Conservation (phyloP, 768 basidiomycete species). For the Rhodotorula kratochvilovae region DNA sequence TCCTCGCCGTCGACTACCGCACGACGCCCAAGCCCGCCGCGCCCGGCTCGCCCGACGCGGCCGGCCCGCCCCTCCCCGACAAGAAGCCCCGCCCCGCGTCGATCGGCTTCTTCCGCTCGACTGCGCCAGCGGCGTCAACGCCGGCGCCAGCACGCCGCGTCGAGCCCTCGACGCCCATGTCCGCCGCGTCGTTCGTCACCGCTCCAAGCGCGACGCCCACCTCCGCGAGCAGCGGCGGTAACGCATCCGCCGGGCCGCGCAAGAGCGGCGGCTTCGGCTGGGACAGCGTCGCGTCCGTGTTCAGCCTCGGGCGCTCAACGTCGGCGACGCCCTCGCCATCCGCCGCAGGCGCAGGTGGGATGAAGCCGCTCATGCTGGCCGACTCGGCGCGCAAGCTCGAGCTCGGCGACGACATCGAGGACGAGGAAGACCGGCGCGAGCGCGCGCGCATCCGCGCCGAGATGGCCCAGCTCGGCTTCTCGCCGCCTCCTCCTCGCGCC, state of each 20-base stretch:
- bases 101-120: conserved; percentile 18
- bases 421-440: conserved; percentile 60
- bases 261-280: conserved; percentile 13
- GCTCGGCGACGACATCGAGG: conserved; percentile 51
- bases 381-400: conserved; percentile 47
- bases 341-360: conserved; percentile 54
- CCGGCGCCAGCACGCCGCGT: not conserved
- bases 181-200: not conserved
- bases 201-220: conserved; percentile 6
- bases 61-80: not conserved
- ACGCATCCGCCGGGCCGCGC: conserved; percentile 11
- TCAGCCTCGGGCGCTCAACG: conserved; percentile 65
- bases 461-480: conserved; percentile 91
- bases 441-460: conserved; percentile 81
- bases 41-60: not conserved
- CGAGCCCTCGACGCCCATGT: not conserved
- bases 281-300: conserved; percentile 32
- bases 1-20: conserved; percentile 71
- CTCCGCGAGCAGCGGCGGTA: not conserved
- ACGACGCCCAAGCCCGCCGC: conserved; percentile 23
- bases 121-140: not conserved
- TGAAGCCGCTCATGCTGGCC: conserved; percentile 54
- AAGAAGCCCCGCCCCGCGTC: conserved; percentile 17
- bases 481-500: conserved; percentile 48
- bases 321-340: conserved; percentile 54